phyloP scores from a whole-genome alignment of 495 filamentous ascomycete genomes.

The Penicillium simplicissimum region DNA sequence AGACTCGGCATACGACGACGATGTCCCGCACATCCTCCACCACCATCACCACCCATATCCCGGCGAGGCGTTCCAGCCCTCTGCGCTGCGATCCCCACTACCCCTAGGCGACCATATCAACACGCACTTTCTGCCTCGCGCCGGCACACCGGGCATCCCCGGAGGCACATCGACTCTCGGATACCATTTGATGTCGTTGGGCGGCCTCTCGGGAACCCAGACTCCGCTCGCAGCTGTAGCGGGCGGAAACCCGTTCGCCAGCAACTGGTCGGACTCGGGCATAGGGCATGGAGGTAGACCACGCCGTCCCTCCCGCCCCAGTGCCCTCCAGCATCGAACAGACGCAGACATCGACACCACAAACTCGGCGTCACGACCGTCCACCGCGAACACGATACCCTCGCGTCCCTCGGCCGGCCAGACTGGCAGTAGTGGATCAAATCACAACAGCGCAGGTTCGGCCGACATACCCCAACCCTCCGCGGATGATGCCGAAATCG shows the following conservation, averaged over 20 bases:
- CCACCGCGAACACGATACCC: slow-evolving; percentile 42
- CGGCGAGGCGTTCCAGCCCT: slow-evolving; percentile 33
- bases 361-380: slow-evolving; percentile 45
- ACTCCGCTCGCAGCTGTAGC: slow-evolving; percentile 87
- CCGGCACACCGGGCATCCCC: slow-evolving; percentile 74
- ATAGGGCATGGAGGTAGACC: slow-evolving; percentile 23
- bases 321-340: slow-evolving; percentile 17
- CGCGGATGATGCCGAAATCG: slow-evolving; percentile 26
- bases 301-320: slow-evolving; percentile 15
- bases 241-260: slow-evolving; percentile 60
- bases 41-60: slow-evolving; percentile 27
- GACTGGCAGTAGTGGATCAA: slow-evolving; percentile 30
- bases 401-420: slow-evolving; percentile 37
- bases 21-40: slow-evolving; percentile 27
- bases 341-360: slow-evolving; percentile 39
- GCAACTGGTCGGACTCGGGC: slow-evolving; percentile 49
- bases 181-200: slow-evolving; percentile 81
- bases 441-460: slow-evolving; percentile 22
- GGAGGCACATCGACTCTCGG: slow-evolving; percentile 85
- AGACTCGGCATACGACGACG: slow-evolving; percentile 40
- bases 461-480: slow-evolving; percentile 31
- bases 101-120: slow-evolving; percentile 53
- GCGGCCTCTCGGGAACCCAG: slow-evolving; percentile 73
- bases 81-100: slow-evolving; percentile 44
- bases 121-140: slow-evolving; percentile 63